Base-by-base conservation (phyloP, 2,329 filamentous ascomycete species). In the Cladosporium sp. region DNA sequence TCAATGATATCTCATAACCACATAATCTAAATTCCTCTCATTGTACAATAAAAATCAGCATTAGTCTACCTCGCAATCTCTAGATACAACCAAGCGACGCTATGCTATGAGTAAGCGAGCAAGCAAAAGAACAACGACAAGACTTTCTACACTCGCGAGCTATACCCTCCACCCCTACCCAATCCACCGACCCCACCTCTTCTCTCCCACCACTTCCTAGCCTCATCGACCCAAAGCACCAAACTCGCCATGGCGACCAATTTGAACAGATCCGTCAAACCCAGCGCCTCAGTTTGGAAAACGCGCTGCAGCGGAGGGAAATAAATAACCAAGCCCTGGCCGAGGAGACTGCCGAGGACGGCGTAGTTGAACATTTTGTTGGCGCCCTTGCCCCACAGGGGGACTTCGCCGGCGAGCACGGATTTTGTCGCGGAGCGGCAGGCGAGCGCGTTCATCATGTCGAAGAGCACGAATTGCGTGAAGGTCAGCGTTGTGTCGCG, bases 401-500 rank as follows among this genome's bases (percentile, higher is more conserved):
- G 57, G 6, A 70, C 78, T 66, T 98, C 91, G 35, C 93, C 92
- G 20, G 85, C 79, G 3, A 98, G 78, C 4, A 98, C 77, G 9
- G 88, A 94, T 68, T 97, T 97, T 55, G 80, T 83, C 65, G 95
- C 91, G 7, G 87, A 94, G 41, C 93, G 88, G 70, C 93, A 98
- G 13, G 88, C 85, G 18, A 98, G 77, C 1, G 93, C 93, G 69
- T 98, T 97, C 77, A 97, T 96, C 93, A 98, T 98, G 75, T 98
- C 93, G 69, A 97, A 98, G 48, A 98, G 80, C 39, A 98, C 93
- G 65, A 98, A 98, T 71, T 91, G 95, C 5, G 93, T 98, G 67
- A 98, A 98, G 0, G 93, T 97, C 87, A 98, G 96, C 56, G 93
- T 98, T 1, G 93, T 98, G 71, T 98, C 93, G 59, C 94, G 89